Percentiles rank a stretch among this genome's conserved stretches.
These are phyloP conservation scores for Starmerella lactis-condensi DNA, from an alignment of 805 yeast genomes.

Conservation along the genomic window DNA sequence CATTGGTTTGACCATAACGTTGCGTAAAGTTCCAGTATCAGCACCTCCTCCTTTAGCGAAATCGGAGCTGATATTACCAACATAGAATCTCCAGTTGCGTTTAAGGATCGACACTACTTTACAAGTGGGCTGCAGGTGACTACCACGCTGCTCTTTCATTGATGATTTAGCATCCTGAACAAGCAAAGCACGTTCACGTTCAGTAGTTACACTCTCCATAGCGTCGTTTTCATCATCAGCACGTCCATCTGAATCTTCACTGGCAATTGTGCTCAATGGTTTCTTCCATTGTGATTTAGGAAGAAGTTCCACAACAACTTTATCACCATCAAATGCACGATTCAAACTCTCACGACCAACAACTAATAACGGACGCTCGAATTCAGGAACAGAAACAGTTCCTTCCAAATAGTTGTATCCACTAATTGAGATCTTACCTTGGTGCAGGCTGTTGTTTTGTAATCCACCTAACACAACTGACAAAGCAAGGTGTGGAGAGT, in stretches of 20 bases:
- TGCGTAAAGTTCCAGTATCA: conserved; percentile 50
- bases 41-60: conserved; percentile 2
- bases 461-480: conserved; percentile 82
- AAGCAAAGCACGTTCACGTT: conserved; percentile 50
- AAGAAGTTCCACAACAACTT: conserved; percentile 73
- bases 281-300: conserved; percentile 77
- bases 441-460: conserved; percentile 68
- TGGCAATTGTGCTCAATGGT: conserved; percentile 63
- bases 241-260: conserved; percentile 43
- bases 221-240: conserved; percentile 30
- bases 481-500: conserved; percentile 59
- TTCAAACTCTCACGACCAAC: conserved; percentile 72
- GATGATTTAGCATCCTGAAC: conserved; percentile 57
- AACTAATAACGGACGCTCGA: conserved; percentile 64
- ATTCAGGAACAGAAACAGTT: conserved; percentile 47
- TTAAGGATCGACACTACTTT: conserved; percentile 70
- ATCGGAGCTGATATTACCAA: conserved; percentile 54
- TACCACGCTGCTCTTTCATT: conserved; percentile 11
- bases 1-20: conserved; percentile 73
- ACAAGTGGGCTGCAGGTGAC: conserved; percentile 60
- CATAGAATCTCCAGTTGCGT: conserved; percentile 91
- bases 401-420: conserved; percentile 84
- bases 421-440: conserved; percentile 64
- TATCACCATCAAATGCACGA: conserved; percentile 82
- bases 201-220: conserved; percentile 37